Evolutionary conservation across 192 early-diverging fungal species (phyloP).

Genomic region (Fimicolochytrium jonesii): DNA sequence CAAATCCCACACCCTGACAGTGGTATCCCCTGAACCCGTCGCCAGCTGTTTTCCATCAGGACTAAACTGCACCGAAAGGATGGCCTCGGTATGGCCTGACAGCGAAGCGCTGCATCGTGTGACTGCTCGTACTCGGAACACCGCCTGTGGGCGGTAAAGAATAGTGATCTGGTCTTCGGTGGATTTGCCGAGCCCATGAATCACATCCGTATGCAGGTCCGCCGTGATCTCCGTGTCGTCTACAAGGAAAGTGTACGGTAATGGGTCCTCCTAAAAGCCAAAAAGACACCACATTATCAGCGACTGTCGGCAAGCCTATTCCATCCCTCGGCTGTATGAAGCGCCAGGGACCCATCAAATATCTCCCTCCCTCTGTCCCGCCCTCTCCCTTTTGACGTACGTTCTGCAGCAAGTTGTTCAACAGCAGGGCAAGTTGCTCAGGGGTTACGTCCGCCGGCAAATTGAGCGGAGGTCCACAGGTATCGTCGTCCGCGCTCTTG

Average conservation of each 20-base stretch:
- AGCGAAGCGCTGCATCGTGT: conserved; percentile 88
- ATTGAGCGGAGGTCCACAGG: conserved; percentile 82
- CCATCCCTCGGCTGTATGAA: no score
- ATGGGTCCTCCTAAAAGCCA: conserved; percentile 87
- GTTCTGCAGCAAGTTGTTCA: conserved; percentile 86
- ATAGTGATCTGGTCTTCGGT: conserved; percentile 90
- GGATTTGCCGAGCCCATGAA: conserved; percentile 69
- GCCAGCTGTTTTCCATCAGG: conserved; percentile 88
- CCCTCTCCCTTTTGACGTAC: no score
- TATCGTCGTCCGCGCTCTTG: conserved; percentile 68
- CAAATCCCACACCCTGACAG: conserved; percentile 95
- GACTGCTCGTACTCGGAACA: conserved; percentile 90
- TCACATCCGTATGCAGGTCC: conserved; percentile 73
- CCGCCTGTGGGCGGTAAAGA: conserved; percentile 90
- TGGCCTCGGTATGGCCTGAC: conserved; percentile 88
- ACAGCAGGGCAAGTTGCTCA: conserved; percentile 78
- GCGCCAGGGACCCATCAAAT: no score
- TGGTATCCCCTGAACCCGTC: conserved; percentile 93
- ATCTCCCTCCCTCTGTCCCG: no score
- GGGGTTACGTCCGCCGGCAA: conserved; percentile 79
- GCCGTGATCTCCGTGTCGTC: conserved; percentile 76
- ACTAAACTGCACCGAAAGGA: conserved; percentile 84
- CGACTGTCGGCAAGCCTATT: no score
- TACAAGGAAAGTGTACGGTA: conserved; percentile 92
- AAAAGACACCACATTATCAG: no score